These are phyloP conservation scores for Sanghuangporus baumii DNA, from an alignment of 1,284 basidiomycete genomes.

Conservation along the genomic window DNA sequence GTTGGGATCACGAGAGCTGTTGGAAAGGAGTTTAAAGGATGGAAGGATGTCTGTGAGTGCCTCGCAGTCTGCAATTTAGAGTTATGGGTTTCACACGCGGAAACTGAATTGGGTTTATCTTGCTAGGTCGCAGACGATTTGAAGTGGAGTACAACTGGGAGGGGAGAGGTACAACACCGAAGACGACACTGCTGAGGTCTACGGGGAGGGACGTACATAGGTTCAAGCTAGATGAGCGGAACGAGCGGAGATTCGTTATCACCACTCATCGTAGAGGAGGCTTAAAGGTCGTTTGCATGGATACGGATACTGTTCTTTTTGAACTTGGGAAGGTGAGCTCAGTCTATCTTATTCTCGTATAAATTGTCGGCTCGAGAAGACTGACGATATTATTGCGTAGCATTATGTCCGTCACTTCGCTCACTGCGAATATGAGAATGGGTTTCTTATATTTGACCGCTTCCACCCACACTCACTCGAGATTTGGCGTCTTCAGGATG, in stretches of 20 bases:
- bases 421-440: slow-evolving; percentile 70
- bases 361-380: not conserved
- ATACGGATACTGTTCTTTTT: slow-evolving; percentile 49
- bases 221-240: slow-evolving; percentile 63
- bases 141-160: slow-evolving; percentile 51
- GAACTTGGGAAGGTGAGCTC: slow-evolving; percentile 35
- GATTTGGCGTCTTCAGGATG: slow-evolving; percentile 50
- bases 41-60: slow-evolving; percentile 59
- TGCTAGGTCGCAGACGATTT: slow-evolving; percentile 40
- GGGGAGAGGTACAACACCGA: slow-evolving; percentile 34
- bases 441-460: slow-evolving; percentile 67
- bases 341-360: not conserved
- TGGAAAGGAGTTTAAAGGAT: slow-evolving; percentile 33
- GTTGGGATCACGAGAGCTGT: slow-evolving; percentile 25
- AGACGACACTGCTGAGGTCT: not conserved
- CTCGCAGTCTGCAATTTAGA: too few species aligned
- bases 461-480: slow-evolving; percentile 46
- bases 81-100: not conserved
- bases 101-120: slow-evolving; percentile 12
- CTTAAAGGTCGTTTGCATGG: slow-evolving; percentile 48
- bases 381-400: slow-evolving; percentile 27
- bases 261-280: slow-evolving; percentile 50
- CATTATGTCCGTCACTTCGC: slow-evolving; percentile 49
- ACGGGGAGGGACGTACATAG: slow-evolving; percentile 48
- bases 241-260: slow-evolving; percentile 43